A percentile compares a stretch with the other conserved stretches of the same genome.
These are phyloP conservation scores for Plasmodium berghei DNA, from an alignment of 169 alveolate genomes.

Conservation along the genomic window DNA sequence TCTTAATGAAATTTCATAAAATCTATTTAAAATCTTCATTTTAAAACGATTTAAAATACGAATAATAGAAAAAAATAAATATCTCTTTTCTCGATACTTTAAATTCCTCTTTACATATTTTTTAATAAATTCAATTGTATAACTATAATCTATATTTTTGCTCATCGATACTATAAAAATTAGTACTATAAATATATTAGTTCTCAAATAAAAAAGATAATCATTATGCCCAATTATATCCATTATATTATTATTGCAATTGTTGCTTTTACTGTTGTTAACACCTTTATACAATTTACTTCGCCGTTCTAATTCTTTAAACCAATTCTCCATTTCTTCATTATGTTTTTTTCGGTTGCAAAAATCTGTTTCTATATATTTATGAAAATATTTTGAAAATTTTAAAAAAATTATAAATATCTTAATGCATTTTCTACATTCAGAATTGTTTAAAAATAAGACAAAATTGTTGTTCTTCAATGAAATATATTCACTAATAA, in stretches of 20 bases:
- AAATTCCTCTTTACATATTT: conserved; percentile 26
- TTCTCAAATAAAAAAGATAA: conserved; percentile 43
- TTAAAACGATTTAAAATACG: conserved; percentile 16
- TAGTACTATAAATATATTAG: conserved; percentile 49
- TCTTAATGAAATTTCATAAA: conserved; percentile 23
- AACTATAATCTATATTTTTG: conserved; percentile 10
- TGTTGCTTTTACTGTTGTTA: neutral
- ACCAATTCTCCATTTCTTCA: neutral
- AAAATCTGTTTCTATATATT: neutral
- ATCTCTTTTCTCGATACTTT: conserved; percentile 48
- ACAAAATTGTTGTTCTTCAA: conserved; percentile 10
- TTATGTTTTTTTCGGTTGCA: neutral
- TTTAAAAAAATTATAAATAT: conserved; percentile 42
- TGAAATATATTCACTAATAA: conserved; percentile 51
- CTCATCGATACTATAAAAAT: conserved; percentile 21
- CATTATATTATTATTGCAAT: neutral
- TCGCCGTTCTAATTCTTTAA: neutral
- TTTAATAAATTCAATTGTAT: conserved; percentile 24
- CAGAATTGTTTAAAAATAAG: conserved; percentile 2
- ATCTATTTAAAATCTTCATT: neutral
- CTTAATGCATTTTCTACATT: conserved; percentile 41
- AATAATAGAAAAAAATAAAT: conserved; percentile 33
- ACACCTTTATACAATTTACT: neutral
- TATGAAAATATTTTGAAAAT: conserved; percentile 17
- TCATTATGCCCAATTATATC: conserved; percentile 17